phyloP scores from a whole-genome alignment of 441 rosid species.

The Daphne laureola region DNA sequence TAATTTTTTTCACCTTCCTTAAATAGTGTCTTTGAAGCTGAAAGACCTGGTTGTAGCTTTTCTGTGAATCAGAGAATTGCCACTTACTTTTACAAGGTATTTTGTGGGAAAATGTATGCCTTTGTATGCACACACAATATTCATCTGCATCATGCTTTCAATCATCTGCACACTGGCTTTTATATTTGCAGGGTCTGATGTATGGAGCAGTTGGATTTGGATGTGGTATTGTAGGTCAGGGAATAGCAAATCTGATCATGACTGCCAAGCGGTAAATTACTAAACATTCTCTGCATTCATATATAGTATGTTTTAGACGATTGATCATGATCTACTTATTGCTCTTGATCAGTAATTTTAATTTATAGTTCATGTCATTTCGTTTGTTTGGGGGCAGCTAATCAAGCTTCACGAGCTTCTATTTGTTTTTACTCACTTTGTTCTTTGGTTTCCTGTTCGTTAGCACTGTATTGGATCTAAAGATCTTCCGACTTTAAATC shows the following conservation, averaged over 20 bases:
- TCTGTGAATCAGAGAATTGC: slow-evolving; percentile 59
- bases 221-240: slow-evolving; percentile 85
- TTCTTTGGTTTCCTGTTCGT: too few species aligned
- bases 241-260: slow-evolving; percentile 81
- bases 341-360: too few species aligned
- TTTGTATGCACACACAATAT: neutral
- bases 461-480: too few species aligned
- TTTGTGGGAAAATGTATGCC: neutral
- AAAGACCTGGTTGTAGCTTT: slow-evolving; percentile 72
- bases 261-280: slow-evolving; percentile 61
- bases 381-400: too few species aligned
- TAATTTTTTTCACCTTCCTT: slow-evolving; percentile 12
- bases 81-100: slow-evolving; percentile 71
- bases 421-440: too few species aligned
- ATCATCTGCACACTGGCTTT: neutral
- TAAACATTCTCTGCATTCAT: neutral
- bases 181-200: slow-evolving; percentile 48
- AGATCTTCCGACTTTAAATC: too few species aligned
- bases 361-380: too few species aligned
- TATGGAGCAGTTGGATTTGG: slow-evolving; percentile 78
- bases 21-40: slow-evolving; percentile 76
- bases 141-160: too few species aligned
- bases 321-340: too few species aligned
- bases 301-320: slow-evolving; percentile 1
- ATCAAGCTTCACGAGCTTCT: too few species aligned